These are phyloP conservation scores for Cladosporium sp. DNA, from an alignment of 2,329 filamentous ascomycete genomes.

Conservation along the genomic window DNA sequence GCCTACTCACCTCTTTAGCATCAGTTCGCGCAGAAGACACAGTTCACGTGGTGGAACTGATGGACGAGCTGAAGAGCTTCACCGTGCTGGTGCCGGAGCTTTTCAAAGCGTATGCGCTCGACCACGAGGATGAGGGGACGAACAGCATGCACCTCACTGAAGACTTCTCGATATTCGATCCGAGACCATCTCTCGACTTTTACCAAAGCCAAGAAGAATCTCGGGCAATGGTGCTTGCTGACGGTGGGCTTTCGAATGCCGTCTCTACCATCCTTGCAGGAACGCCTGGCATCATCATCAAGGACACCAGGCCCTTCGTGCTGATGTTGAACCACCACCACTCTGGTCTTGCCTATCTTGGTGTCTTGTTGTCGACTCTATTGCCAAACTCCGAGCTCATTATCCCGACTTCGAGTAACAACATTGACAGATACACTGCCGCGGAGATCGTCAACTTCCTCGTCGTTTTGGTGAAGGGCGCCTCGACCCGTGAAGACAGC, in stretches of 20 bases:
- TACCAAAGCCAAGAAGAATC: slow-evolving; percentile 1
- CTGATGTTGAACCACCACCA: slow-evolving; percentile 71
- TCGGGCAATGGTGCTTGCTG: slow-evolving; percentile 4
- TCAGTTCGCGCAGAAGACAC: slow-evolving; percentile 14
- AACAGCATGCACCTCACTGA: slow-evolving; percentile 69
- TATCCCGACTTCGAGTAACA: slow-evolving; percentile 11
- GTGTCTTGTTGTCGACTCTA: slow-evolving; percentile 68
- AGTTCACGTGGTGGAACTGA: slow-evolving; percentile 50
- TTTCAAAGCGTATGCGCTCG: slow-evolving; percentile 72
- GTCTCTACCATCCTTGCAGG: slow-evolving; percentile 62
- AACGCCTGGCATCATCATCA: slow-evolving; percentile 69
- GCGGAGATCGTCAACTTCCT: slow-evolving; percentile 72
- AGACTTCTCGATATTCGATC: slow-evolving; percentile 60
- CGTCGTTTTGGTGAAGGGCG: slow-evolving; percentile 58
- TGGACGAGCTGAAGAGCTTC: slow-evolving; percentile 67
- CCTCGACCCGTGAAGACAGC: slow-evolving; percentile 30
- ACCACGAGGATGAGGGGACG: slow-evolving; percentile 79
- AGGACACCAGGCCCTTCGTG: slow-evolving; percentile 71
- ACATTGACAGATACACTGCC: slow-evolving; percentile 56
- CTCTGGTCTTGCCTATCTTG: slow-evolving; percentile 74
- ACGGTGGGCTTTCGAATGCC: slow-evolving; percentile 1
- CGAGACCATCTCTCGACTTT: not conserved
- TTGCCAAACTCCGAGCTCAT: slow-evolving; percentile 45
- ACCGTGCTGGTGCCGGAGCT: slow-evolving; percentile 70
- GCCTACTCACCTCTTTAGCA: slow-evolving; percentile 24